A percentile compares a stretch with the other conserved stretches of the same genome.
These are phyloP conservation scores for Aspergillus asperescens DNA, from an alignment of 495 filamentous ascomycete genomes.

Conservation along the genomic window DNA sequence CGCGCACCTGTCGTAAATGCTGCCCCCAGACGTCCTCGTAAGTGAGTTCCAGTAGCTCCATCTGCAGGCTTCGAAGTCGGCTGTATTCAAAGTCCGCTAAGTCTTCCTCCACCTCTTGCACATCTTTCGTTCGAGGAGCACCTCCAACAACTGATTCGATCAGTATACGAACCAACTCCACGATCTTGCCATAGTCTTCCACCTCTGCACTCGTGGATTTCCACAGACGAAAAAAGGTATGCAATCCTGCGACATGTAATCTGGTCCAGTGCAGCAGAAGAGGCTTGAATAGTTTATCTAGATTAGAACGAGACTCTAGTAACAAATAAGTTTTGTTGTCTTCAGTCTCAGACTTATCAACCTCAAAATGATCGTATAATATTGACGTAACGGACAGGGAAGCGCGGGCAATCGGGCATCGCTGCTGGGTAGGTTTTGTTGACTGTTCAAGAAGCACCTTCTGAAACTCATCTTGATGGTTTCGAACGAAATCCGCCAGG, in stretches of 20 bases:
- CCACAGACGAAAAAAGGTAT: slow-evolving; percentile 90
- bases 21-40: slow-evolving; percentile 94
- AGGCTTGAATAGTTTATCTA: slow-evolving; percentile 84
- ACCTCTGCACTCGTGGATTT: slow-evolving; percentile 75
- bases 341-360: slow-evolving; percentile 79
- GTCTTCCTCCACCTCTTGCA: slow-evolving; percentile 85
- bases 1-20: slow-evolving; percentile 84
- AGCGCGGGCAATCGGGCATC: slow-evolving; percentile 84
- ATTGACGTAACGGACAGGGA: slow-evolving; percentile 84
- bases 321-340: slow-evolving; percentile 72
- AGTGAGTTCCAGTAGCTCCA: slow-evolving; percentile 84
- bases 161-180: slow-evolving; percentile 85
- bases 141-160: slow-evolving; percentile 86
- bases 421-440: slow-evolving; percentile 58
- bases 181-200: slow-evolving; percentile 88
- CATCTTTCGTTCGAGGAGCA: slow-evolving; percentile 74
- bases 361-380: slow-evolving; percentile 92
- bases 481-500: slow-evolving; percentile 84
- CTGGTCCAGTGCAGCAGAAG: slow-evolving; percentile 90
- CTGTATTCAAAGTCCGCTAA: slow-evolving; percentile 74
- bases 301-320: slow-evolving; percentile 69
- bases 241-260: slow-evolving; percentile 85
- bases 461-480: slow-evolving; percentile 86
- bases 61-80: slow-evolving; percentile 79
- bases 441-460: slow-evolving; percentile 89